Conservation (phyloP, 306 rosid species). For the Cucurbita pepo region DNA sequence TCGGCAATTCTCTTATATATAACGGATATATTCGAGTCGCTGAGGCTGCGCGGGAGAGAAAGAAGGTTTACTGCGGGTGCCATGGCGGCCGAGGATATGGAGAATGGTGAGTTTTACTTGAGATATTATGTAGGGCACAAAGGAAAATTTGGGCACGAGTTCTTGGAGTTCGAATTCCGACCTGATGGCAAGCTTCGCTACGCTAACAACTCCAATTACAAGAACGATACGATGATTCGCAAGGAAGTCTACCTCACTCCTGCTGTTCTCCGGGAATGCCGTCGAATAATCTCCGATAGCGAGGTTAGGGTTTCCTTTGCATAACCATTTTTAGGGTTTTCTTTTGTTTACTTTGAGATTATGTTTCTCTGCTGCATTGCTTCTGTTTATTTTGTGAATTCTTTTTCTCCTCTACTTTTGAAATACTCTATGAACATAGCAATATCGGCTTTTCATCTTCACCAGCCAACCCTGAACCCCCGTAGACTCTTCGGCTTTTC, state of each 20-base stretch:
- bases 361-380: not conserved
- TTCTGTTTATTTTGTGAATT: not conserved
- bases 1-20: too few species aligned
- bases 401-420: not conserved
- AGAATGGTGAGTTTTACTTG: constrained; percentile 56
- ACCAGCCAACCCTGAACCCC: too few species aligned
- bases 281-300: constrained; percentile 73
- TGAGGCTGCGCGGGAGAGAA: too few species aligned
- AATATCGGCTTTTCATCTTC: too few species aligned
- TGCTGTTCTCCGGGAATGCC: constrained; percentile 81
- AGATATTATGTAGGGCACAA: constrained; percentile 88
- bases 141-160: constrained; percentile 89
- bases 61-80: not conserved
- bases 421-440: not conserved
- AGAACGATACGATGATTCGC: constrained; percentile 94
- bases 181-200: constrained; percentile 72
- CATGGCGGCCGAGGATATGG: constrained; percentile 10
- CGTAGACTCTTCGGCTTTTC: too few species aligned
- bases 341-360: too few species aligned
- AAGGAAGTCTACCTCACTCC: constrained; percentile 91
- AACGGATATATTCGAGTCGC: too few species aligned
- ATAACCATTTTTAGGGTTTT: too few species aligned
- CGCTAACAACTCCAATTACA: constrained; percentile 97
- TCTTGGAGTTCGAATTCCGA: constrained; percentile 58
- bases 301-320: constrained; percentile 32